These are phyloP conservation scores for Fomitopsis schrenkii DNA, from an alignment of 1,284 basidiomycete species.

Conservation along the genomic window DNA sequence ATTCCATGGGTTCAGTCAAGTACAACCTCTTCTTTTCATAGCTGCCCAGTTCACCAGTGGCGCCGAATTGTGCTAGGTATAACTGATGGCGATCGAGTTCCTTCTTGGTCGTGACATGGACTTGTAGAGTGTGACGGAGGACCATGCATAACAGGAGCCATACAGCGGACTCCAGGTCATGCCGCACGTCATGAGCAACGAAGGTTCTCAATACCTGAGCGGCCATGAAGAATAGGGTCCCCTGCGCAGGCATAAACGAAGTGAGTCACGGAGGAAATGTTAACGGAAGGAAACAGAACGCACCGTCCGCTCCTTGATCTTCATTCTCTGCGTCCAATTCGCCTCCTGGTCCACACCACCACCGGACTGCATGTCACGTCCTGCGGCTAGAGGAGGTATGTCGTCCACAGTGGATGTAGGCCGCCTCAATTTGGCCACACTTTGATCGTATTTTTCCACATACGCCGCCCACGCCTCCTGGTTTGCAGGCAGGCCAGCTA, in stretches of 20 bases:
- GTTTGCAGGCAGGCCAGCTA: too few relatives aligned
- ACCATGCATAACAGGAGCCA: constrained; percentile 1
- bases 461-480: not conserved
- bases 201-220: not conserved
- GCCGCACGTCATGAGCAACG: not conserved
- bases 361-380: too few relatives aligned
- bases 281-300: not conserved
- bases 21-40: not conserved
- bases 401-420: too few relatives aligned
- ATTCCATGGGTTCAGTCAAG: not conserved
- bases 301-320: not conserved
- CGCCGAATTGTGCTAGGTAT: not conserved
- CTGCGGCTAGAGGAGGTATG: not conserved
- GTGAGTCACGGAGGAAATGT: too few relatives aligned
- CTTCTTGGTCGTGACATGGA: too few relatives aligned
- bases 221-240: not conserved
- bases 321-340: not conserved
- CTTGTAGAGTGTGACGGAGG: not conserved
- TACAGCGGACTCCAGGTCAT: not conserved
- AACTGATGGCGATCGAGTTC: not conserved
- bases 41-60: not conserved
- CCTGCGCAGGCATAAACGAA: not conserved
- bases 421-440: not conserved
- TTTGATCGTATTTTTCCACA: not conserved
- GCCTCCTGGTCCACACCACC: too few relatives aligned